Conservation (phyloP, 2,329 filamentous ascomycete species). For the Chalaropsis thielavioides region DNA sequence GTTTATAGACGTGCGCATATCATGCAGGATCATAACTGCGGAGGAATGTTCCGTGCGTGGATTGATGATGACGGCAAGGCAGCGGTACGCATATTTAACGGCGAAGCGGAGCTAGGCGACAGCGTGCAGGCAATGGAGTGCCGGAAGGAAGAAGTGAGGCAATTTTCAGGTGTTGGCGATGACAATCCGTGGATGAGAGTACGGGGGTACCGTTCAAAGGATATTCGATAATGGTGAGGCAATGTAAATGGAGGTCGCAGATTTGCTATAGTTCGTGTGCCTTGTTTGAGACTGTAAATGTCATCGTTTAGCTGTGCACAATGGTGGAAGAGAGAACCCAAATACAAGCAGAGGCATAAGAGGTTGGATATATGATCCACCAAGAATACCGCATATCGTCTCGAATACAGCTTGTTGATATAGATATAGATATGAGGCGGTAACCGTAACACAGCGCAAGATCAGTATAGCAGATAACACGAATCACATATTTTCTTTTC, state of each 20-base stretch:
- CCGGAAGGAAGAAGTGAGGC: conserved; percentile 5
- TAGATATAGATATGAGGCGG: background rate
- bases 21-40: conserved; percentile 69
- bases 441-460: background rate
- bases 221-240: background rate
- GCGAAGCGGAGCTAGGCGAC: conserved; percentile 13
- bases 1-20: conserved; percentile 37
- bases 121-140: conserved; percentile 8
- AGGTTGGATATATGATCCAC: too few relatives aligned
- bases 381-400: background rate
- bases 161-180: conserved; percentile 6
- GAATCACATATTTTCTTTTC: conserved; percentile 1
- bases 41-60: conserved; percentile 77
- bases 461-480: background rate
- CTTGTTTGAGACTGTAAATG: background rate
- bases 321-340: background rate
- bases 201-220: conserved; percentile 13
- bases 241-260: background rate
- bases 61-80: conserved; percentile 45
- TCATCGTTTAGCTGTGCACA: background rate
- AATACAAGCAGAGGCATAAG: background rate
- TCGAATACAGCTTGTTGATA: background rate
- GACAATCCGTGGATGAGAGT: conserved; percentile 11
- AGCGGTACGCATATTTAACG: conserved; percentile 36
- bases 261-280: background rate